Evolutionary conservation across 2,329 filamentous ascomycete genomes (phyloP), one percentile per base, ranked within the genome.

Genomic region (Torrubiella hemipterigena): DNA sequence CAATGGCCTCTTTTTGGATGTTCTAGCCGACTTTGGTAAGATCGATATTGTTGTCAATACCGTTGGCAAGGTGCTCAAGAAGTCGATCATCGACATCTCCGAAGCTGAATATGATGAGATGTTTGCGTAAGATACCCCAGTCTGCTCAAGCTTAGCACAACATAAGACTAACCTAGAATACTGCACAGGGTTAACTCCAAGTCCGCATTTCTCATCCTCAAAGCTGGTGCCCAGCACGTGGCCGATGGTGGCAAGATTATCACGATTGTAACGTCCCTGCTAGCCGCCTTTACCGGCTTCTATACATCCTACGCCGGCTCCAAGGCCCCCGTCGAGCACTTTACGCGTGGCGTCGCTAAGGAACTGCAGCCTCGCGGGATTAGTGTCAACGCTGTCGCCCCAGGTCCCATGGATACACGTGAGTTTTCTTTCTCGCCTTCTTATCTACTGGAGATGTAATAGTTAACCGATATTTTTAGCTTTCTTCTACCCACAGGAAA

Each of bases 31-130:
- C 34, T 59, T 65, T 39, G 58, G 58, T 8, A 48, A 52, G 31
- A 50, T 69, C 27, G 62, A 69, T 39, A 62, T 68, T 34, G 55
- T 67, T 4, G 50, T 67, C 40, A 67, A 67, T 45, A 67, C 62
- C 11, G 53, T 67, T 20, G 63, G 64, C 26, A 65, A 63, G 48
- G 60, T 61, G 19, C 44, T 63, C 27, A 63, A 63, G 55, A 65
- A 65, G 49, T 50, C 57, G 6, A 58, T 63, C 17, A 45, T 47
- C 1, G 55, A 58, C 10, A 58, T 65, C 28, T 49, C 45, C 4
- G 63, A 65, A 39, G 49, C 43, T 9, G 61, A 67, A 33, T 63
- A 64, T 38, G 61, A 65, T 38, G 42, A 50, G 4, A 63, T 64
- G 56, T 65, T 64, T 51, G 58, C 53, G 53, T 59, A 47, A 30